Evolutionary conservation across 2,329 filamentous ascomycete genomes (phyloP).

Genomic region (Herpotrichia juniperi): DNA sequence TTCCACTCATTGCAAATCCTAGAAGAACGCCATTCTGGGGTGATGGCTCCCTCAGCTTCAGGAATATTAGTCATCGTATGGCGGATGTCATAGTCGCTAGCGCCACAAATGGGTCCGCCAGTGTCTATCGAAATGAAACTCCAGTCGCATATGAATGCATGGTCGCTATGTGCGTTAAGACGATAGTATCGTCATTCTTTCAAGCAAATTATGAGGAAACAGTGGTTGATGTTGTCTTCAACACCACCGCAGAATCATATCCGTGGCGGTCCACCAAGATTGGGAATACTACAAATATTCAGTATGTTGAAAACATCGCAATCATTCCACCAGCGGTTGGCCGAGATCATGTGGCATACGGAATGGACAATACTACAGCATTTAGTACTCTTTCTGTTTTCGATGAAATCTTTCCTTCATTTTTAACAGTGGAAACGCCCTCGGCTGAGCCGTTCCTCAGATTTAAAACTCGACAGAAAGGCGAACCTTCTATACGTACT

Average conservation of each 20-base stretch:
- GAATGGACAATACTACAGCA: constrained; percentile 13
- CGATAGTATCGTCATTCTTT: constrained; percentile 25
- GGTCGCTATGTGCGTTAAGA: constrained; percentile 20
- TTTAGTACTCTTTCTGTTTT: constrained; percentile 9
- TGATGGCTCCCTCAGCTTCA: no score
- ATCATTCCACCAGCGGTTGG: constrained; percentile 3
- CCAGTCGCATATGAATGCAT: constrained; percentile 21
- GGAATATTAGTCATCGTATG: no score
- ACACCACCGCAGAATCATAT: constrained; percentile 9
- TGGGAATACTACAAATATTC: not conserved
- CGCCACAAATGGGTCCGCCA: no score
- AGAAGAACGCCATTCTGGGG: no score
- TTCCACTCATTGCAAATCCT: no score
- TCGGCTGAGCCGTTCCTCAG: constrained; percentile 3
- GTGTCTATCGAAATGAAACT: constrained; percentile 20
- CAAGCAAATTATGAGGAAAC: constrained; percentile 25
- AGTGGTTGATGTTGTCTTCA: constrained; percentile 4
- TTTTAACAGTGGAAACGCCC: constrained; percentile 7
- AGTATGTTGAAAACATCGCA: constrained; percentile 17
- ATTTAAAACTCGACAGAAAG: constrained; percentile 6
- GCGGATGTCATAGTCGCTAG: no score
- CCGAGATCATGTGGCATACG: constrained; percentile 1
- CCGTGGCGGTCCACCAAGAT: constrained; percentile 15
- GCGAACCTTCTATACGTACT: not conserved
- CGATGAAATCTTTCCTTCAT: constrained; percentile 28